These are phyloP conservation scores for Komagataella mondaviorum DNA, from an alignment of 805 yeast species.

Conservation along the genomic window DNA sequence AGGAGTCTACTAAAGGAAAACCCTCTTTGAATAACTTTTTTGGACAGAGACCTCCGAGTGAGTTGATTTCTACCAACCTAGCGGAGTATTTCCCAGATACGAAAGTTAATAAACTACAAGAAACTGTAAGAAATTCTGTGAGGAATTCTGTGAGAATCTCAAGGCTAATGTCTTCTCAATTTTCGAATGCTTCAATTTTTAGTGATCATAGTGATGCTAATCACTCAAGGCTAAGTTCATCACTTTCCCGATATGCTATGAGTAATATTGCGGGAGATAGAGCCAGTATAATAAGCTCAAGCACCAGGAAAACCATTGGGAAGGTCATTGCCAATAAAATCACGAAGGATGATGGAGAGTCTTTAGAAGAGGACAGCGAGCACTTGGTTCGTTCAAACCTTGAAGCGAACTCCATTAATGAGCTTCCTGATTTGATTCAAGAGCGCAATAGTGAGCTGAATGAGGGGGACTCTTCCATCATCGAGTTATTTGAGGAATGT, in stretches of 20 bases:
- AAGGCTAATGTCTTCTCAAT: slow-evolving; percentile 12
- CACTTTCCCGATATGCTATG: not conserved
- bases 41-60: slow-evolving; percentile 91
- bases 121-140: slow-evolving; percentile 75
- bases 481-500: slow-evolving; percentile 29
- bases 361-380: not conserved
- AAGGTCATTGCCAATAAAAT: slow-evolving; percentile 41
- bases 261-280: not conserved
- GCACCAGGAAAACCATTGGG: slow-evolving; percentile 32
- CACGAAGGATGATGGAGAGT: slow-evolving; percentile 2
- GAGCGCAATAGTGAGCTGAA: slow-evolving; percentile 15
- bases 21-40: slow-evolving; percentile 24
- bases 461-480: slow-evolving; percentile 23
- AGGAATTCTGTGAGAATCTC: slow-evolving; percentile 60
- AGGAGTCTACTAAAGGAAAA: not conserved
- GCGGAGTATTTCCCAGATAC: slow-evolving; percentile 89
- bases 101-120: slow-evolving; percentile 52
- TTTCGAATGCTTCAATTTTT: slow-evolving; percentile 5
- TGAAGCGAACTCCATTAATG: slow-evolving; percentile 30
- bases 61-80: slow-evolving; percentile 76
- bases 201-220: slow-evolving; percentile 10
- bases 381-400: not conserved
- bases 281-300: not conserved
- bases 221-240: slow-evolving; percentile 7
- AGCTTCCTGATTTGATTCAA: slow-evolving; percentile 23